Evolutionary conservation across 352 stramenopile species (phyloP).

Genomic region (Globisporangium megalacanthum): DNA sequence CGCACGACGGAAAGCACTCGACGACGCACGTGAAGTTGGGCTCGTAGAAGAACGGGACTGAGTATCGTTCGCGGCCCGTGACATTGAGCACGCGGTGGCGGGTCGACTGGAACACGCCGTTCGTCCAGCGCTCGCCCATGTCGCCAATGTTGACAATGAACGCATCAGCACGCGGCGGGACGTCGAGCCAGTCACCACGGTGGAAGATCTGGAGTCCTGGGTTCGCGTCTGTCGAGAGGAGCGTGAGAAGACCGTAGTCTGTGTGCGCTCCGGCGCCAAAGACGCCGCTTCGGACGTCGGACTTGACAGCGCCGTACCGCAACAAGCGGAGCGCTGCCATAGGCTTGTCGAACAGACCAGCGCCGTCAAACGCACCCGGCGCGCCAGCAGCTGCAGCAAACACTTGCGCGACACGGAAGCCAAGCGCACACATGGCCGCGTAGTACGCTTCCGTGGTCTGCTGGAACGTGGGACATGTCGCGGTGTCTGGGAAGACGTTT

Average conservation of each 20-base stretch:
- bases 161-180: slow-evolving; percentile 43
- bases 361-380: slow-evolving; percentile 35
- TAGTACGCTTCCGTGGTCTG: slow-evolving; percentile 50
- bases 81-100: slow-evolving; percentile 61
- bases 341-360: slow-evolving; percentile 65
- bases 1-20: slow-evolving; percentile 54
- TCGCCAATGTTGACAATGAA: slow-evolving; percentile 76
- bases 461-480: slow-evolving; percentile 39
- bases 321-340: slow-evolving; percentile 78
- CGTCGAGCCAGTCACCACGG: slow-evolving; percentile 49
- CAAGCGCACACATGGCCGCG: slow-evolving; percentile 38
- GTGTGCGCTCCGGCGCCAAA: slow-evolving; percentile 76
- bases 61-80: slow-evolving; percentile 57
- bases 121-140: slow-evolving; percentile 72
- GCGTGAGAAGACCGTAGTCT: slow-evolving; percentile 66
- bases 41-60: slow-evolving; percentile 78
- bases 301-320: slow-evolving; percentile 65
- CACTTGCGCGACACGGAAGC: slow-evolving; percentile 42
- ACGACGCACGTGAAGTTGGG: slow-evolving; percentile 67
- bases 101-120: slow-evolving; percentile 60
- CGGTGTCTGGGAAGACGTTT: slow-evolving; percentile 52
- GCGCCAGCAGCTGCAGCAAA: slow-evolving; percentile 54
- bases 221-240: slow-evolving; percentile 57
- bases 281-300: slow-evolving; percentile 47
- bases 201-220: slow-evolving; percentile 56